phyloP scores from a whole-genome alignment of 768 basidiomycete genomes.

The Suillus weaverae region DNA sequence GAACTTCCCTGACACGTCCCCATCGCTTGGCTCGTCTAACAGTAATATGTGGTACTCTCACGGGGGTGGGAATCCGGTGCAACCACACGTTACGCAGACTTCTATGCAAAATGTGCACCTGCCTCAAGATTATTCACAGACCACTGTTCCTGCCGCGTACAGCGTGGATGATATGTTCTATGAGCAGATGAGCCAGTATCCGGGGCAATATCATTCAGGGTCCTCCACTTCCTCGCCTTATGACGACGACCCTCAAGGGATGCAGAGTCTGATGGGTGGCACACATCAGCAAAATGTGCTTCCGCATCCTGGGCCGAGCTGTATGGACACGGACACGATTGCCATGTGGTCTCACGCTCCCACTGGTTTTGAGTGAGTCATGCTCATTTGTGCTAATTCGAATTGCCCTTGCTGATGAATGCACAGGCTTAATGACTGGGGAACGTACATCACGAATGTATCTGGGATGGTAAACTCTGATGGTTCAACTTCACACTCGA shows the following conservation, averaged over 20 bases:
- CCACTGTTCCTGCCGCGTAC: constrained; percentile 11
- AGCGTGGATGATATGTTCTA: constrained; percentile 25
- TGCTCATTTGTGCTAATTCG: not conserved
- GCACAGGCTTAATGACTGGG: constrained; percentile 41
- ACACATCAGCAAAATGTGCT: constrained; percentile 1
- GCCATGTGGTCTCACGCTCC: constrained; percentile 66
- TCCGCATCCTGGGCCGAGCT: constrained; percentile 5
- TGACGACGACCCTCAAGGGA: not conserved
- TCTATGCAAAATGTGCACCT: not conserved
- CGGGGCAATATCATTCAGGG: not conserved
- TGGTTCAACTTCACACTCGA: constrained; percentile 7
- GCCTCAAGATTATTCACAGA: constrained; percentile 3
- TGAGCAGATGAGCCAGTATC: constrained; percentile 16
- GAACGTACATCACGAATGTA: constrained; percentile 36
- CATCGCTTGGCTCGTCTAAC: constrained; percentile 5
- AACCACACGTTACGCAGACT: not conserved
- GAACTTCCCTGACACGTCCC: constrained; percentile 16
- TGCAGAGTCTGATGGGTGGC: not conserved
- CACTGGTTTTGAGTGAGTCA: constrained; percentile 56
- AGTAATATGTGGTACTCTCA: constrained; percentile 24
- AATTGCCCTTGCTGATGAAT: constrained; percentile 5
- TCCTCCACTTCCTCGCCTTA: not conserved
- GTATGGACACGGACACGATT: constrained; percentile 50
- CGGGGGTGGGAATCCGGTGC: constrained; percentile 5
- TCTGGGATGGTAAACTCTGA: constrained; percentile 25